Percentiles rank a stretch among this genome's conserved stretches.
Conservation (phyloP, 345 rosid genomes). For the Kandelia obovata region DNA sequence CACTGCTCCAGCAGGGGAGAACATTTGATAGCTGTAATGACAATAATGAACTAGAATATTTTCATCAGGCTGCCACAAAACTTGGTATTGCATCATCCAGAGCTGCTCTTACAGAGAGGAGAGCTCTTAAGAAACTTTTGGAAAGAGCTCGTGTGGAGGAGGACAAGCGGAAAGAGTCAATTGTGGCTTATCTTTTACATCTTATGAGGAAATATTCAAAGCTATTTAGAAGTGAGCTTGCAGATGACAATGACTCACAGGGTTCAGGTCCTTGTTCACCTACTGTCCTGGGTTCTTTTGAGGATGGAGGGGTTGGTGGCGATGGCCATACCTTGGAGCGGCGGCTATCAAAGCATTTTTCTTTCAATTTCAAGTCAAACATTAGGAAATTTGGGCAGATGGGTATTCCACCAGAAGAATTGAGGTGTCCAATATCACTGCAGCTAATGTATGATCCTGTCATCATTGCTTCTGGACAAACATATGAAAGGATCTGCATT, state of each 20-base stretch:
- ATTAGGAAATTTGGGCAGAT: constrained; percentile 64
- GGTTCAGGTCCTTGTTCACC: constrained; percentile 90
- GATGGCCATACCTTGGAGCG: constrained; percentile 58
- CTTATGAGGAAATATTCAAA: constrained; percentile 95
- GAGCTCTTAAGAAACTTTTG: constrained; percentile 87
- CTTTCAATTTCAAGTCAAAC: constrained; percentile 57
- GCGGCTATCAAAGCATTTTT: constrained; percentile 73
- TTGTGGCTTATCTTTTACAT: constrained; percentile 85
- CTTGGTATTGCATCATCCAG: constrained; percentile 83
- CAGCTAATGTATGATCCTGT: constrained; percentile 98
- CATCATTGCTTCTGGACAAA: constrained; percentile 95
- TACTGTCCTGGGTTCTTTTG: constrained; percentile 48
- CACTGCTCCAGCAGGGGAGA: constrained; percentile 82
- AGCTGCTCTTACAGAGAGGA: constrained; percentile 85
- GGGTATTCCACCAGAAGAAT: constrained; percentile 83
- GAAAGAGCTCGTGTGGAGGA: constrained; percentile 91
- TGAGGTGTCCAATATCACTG: constrained; percentile 93
- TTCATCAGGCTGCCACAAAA: constrained; percentile 74
- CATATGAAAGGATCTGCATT: constrained; percentile 87
- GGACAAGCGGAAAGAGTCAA: constrained; percentile 94
- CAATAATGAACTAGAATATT: constrained; percentile 75
- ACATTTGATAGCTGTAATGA: constrained; percentile 61
- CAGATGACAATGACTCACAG: constrained; percentile 90
- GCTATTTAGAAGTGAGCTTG: constrained; percentile 72
- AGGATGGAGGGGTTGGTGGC: constrained; percentile 40